phyloP scores from a whole-genome alignment of 768 basidiomycete genomes.

The Suillus paluster region DNA sequence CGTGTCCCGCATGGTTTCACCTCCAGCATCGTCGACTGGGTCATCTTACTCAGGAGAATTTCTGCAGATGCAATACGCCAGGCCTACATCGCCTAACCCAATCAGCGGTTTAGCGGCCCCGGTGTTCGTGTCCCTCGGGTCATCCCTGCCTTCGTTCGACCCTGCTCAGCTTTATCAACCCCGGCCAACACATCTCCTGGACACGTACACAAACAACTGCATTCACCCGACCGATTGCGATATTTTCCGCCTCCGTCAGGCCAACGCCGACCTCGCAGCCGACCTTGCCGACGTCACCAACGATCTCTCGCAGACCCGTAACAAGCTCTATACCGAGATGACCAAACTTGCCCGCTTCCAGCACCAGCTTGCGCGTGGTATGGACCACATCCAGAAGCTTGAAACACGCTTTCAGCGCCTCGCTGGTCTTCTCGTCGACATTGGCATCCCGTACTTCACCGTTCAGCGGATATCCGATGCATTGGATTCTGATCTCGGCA shows the following conservation, averaged over 20 bases:
- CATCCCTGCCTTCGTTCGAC: slow-evolving; percentile 29
- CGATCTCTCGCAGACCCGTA: slow-evolving; percentile 34
- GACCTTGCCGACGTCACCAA: slow-evolving; percentile 32
- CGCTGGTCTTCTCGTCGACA: slow-evolving; percentile 26
- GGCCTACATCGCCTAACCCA: background rate
- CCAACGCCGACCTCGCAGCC: slow-evolving; percentile 25
- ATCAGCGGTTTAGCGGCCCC: slow-evolving; percentile 16
- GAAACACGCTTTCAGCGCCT: slow-evolving; percentile 30
- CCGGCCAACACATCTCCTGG: slow-evolving; percentile 3
- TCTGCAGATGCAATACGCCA: background rate
- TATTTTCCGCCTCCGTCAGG: slow-evolving; percentile 17
- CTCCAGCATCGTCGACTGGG: background rate
- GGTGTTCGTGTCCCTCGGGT: slow-evolving; percentile 26
- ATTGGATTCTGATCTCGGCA: slow-evolving; percentile 32
- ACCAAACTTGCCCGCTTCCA: slow-evolving; percentile 29
- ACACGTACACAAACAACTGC: slow-evolving; percentile 14
- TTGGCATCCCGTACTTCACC: slow-evolving; percentile 29
- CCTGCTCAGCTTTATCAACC: slow-evolving; percentile 26
- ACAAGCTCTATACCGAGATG: slow-evolving; percentile 34
- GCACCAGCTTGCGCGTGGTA: slow-evolving; percentile 25
- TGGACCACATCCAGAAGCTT: slow-evolving; percentile 31
- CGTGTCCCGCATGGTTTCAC: slow-evolving; percentile 29
- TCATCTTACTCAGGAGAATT: background rate
- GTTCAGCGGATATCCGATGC: slow-evolving; percentile 26
- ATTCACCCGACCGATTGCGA: background rate